Conservation (phyloP, 345 rosid genomes). For the Linum tenue region DNA sequence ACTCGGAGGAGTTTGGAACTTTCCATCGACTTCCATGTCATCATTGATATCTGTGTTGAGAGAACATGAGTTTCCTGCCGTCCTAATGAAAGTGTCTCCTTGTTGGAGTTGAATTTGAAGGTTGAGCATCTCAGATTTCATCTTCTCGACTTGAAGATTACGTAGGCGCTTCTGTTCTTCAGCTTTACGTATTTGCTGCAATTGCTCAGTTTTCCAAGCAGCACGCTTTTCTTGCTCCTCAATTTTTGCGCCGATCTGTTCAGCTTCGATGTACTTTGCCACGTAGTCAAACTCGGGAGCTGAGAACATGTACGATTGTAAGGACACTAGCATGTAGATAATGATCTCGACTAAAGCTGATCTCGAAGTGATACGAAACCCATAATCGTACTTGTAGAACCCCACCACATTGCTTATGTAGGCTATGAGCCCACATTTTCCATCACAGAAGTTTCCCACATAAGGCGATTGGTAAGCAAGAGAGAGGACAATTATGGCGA, state of each 20-base stretch:
- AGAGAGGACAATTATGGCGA: slow-evolving; percentile 33
- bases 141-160: slow-evolving; percentile 39
- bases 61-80: slow-evolving; percentile 13
- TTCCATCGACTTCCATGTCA: slow-evolving; percentile 4
- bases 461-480: slow-evolving; percentile 43
- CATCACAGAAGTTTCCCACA: slow-evolving; percentile 22
- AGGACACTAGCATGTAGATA: slow-evolving; percentile 36
- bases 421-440: slow-evolving; percentile 21
- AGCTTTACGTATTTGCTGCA: slow-evolving; percentile 30
- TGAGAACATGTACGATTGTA: slow-evolving; percentile 39
- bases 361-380: slow-evolving; percentile 39
- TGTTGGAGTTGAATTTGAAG: slow-evolving; percentile 31
- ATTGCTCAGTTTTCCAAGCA: slow-evolving; percentile 37
- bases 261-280: slow-evolving; percentile 35
- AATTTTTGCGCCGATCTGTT: slow-evolving; percentile 30
- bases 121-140: slow-evolving; percentile 44
- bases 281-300: slow-evolving; percentile 32
- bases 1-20: neutral
- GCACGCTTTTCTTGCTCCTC: slow-evolving; percentile 37
- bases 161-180: slow-evolving; percentile 37
- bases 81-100: slow-evolving; percentile 14
- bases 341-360: slow-evolving; percentile 42
- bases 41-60: slow-evolving; percentile 1
- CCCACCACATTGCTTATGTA: slow-evolving; percentile 29
- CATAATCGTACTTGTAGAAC: slow-evolving; percentile 39